Base-by-base conservation (phyloP, 164 flowering plant species). In the Warburgia ugandensis region DNA sequence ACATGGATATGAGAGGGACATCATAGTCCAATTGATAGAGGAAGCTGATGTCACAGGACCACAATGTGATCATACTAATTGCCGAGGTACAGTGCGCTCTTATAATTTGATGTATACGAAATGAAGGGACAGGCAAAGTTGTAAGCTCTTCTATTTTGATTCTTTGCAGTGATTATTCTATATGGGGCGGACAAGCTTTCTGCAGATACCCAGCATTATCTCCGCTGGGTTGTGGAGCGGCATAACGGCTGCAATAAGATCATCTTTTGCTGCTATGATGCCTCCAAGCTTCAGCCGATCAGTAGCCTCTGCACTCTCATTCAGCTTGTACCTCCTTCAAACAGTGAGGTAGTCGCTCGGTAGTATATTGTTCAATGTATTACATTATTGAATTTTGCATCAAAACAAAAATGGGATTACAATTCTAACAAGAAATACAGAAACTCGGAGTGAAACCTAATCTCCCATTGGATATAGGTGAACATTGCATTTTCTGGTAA, bases 301-400 rank as follows among this genome's bases (percentile, higher is more conserved):
- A 71, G 55, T 54, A 4, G 68, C 5, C 61, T 81, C 32, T 77
- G 82, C 71, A 75, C 65, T 3, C 31, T 59, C 37, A 43, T 84
- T 54, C 70, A 72, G 45, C 82, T 84, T 38, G 54, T 59, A 12
- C 78, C 77, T 40, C 84, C 94, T 36, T 74, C 84, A 43, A 69
- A 52, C n/a, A 50, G 60, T 29, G 89, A 84, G 88, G 94, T 81
- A 43, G n/a, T n/a, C n/a, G n/a, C n/a, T n/a, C n/a, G n/a, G n/a
- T n/a, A n/a, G n/a, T n/a, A n/a, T n/a, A n/a, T n/a, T n/a, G n/a
- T n/a, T n/a, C n/a, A n/a, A n/a, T n/a, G n/a, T n/a, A n/a, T n/a
- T n/a, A n/a, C n/a, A n/a, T n/a, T n/a, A n/a, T n/a, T n/a, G n/a
- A n/a, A n/a, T n/a, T n/a, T n/a, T n/a, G n/a, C n/a, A n/a, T n/a